phyloP scores from a whole-genome alignment of 2,329 filamentous ascomycete genomes.

The Monilinia vaccinii-corymbosi region DNA sequence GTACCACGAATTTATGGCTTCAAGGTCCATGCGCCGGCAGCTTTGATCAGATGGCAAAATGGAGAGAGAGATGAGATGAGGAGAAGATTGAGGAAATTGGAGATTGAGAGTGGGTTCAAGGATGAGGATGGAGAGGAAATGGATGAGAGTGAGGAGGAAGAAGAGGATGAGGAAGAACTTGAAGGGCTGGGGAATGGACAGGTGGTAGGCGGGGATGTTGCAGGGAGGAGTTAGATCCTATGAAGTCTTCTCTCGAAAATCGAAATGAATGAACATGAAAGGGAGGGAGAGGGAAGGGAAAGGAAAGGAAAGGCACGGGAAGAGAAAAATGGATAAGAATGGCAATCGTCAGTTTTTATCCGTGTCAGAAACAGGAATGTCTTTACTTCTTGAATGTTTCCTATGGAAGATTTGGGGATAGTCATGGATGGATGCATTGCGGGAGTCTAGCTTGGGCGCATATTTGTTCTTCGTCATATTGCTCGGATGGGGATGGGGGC shows the following conservation, averaged over 20 bases:
- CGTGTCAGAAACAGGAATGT: slow-evolving; percentile 1
- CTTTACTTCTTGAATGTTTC: slow-evolving; percentile 11
- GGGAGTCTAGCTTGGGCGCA: slow-evolving; percentile 13
- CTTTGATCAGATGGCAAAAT: slow-evolving; percentile 86
- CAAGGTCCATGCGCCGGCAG: slow-evolving; percentile 83
- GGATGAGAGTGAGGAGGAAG: slow-evolving; percentile 44
- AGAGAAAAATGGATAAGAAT: not conserved
- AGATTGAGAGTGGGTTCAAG: slow-evolving; percentile 73
- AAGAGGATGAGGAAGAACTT: slow-evolving; percentile 33
- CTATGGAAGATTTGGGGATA: not conserved
- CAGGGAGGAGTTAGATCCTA: not conserved
- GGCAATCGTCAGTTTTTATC: slow-evolving; percentile 2
- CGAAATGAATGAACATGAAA: not conserved
- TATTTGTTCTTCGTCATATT: slow-evolving; percentile 5
- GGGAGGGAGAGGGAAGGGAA: not conserved
- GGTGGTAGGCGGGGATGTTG: not conserved
- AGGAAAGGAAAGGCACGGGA: not conserved
- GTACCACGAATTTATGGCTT: slow-evolving; percentile 90
- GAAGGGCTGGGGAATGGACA: slow-evolving; percentile 3
- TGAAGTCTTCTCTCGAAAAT: not conserved
- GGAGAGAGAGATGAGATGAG: slow-evolving; percentile 74
- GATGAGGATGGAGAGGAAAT: slow-evolving; percentile 53
- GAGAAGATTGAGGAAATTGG: slow-evolving; percentile 58
- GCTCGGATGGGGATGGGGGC: not conserved
- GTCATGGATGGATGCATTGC: slow-evolving; percentile 11